A percentile compares a stretch with the other conserved stretches of the same genome.
phyloP scores from a whole-genome alignment of 176 grass and related monocot genomes.

The Otatea glauca region DNA sequence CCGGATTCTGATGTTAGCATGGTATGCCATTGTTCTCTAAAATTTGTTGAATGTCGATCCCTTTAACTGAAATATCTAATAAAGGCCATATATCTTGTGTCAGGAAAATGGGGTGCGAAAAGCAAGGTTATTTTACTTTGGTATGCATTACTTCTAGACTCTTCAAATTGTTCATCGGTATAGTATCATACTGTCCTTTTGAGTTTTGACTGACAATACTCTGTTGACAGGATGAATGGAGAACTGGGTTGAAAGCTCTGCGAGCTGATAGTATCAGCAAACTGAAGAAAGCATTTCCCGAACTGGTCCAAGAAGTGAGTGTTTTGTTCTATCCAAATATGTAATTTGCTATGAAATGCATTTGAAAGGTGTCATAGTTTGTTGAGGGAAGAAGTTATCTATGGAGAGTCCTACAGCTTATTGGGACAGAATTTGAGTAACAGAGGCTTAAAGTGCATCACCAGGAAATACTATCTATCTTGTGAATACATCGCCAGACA shows the following conservation, averaged over 20 bases:
- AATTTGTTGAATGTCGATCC: not conserved
- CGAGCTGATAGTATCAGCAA: slow-evolving; percentile 89
- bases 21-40: slow-evolving; percentile 58
- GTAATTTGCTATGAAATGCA: slow-evolving; percentile 8
- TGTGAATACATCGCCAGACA: not conserved
- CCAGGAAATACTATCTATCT: not conserved
- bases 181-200: slow-evolving; percentile 1
- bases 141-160: slow-evolving; percentile 53
- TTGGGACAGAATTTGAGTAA: slow-evolving; percentile 12
- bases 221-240: slow-evolving; percentile 85
- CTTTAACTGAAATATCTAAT: slow-evolving; percentile 41
- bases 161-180: slow-evolving; percentile 22
- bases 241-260: slow-evolving; percentile 86
- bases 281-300: slow-evolving; percentile 91
- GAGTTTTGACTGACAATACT: slow-evolving; percentile 34
- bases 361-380: slow-evolving; percentile 38
- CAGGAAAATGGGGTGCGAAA: slow-evolving; percentile 99
- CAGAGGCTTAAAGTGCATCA: not conserved
- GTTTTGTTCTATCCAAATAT: slow-evolving; percentile 32
- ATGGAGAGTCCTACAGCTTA: slow-evolving; percentile 11
- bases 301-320: slow-evolving; percentile 90
- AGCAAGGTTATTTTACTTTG: slow-evolving; percentile 96
- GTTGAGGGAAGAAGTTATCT: slow-evolving; percentile 22
- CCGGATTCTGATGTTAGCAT: slow-evolving; percentile 98
- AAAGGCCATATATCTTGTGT: slow-evolving; percentile 10